Evolutionary conservation across 257 asterid genomes (phyloP), one percentile per base, ranked within the genome.

Genomic region (Ajuga chamaepitys): DNA sequence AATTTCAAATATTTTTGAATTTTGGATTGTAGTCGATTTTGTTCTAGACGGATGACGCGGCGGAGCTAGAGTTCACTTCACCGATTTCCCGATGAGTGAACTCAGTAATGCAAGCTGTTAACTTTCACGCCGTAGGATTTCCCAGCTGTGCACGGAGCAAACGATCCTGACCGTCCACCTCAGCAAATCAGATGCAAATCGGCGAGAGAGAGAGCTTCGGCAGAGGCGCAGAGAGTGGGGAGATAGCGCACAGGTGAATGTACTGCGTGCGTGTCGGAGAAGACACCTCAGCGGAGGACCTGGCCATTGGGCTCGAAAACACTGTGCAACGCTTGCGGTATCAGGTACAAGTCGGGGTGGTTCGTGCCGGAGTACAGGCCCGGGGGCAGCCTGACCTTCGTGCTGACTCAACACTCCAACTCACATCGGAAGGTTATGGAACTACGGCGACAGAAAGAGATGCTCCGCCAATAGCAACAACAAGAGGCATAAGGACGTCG

Each of bases 241-340:
- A 72, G 47, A 66, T 76, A 62, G 76, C 70, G 67, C 87, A 86
- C 7, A 74, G 84, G 58, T 88, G 95, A 85, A 79, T 85, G 72
- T 95, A 88, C 74, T 88, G 91, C 62, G n/a, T n/a, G n/a, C n/a
- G 85, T 85, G 58, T 82, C 95, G 12, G 95, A 86, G 77, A 88
- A 84, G 82, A 88, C 96, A 14, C 96, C 96, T 7, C 96, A 88
- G 70, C 84, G 96, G 96, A 70, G 96, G 71, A 81, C 91, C 8
- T 91, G 96, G 11, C 96, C 96, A 5, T 16, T 83, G 65, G 96
- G 95, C 2, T 89, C 96, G 52, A 88, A 88, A 78, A 88, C 96
- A 38, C 35, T 85, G 42, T 88, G 96, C 83, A 88, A 88, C 60
- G 96, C 96, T 1, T 88, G 96, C 67, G 96, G 96, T 13, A 95